These are phyloP conservation scores for Juncus inflexus DNA, from an alignment of 176 grass and related monocot species.

Conservation along the genomic window DNA sequence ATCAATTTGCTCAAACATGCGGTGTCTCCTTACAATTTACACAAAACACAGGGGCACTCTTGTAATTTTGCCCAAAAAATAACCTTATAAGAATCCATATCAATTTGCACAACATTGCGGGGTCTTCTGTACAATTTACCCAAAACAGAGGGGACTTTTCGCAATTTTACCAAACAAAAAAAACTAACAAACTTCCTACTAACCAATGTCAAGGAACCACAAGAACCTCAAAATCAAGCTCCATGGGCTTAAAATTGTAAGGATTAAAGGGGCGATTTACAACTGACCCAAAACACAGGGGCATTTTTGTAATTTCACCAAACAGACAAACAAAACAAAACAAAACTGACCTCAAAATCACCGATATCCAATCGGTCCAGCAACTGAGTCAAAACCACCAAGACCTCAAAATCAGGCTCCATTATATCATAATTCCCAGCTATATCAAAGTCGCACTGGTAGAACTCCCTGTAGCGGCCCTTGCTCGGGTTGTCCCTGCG, in stretches of 20 bases:
- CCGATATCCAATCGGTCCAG: conserved; percentile 88
- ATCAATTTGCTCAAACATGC: too few relatives aligned
- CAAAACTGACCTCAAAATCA: conserved; percentile 45
- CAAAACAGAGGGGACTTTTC: too few relatives aligned
- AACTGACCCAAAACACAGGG: too few relatives aligned
- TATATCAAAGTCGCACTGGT: conserved; percentile 97
- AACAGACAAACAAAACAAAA: neutral
- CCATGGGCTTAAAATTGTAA: conserved; percentile 32
- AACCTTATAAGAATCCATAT: too few relatives aligned
- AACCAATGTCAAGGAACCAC: conserved; percentile 72
- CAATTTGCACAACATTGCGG: too few relatives aligned
- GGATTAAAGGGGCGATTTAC: too few relatives aligned
- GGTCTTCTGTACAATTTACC: too few relatives aligned
- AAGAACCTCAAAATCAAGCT: conserved; percentile 88
- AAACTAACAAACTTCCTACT: conserved; percentile 59
- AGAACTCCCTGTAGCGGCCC: conserved; percentile 92
- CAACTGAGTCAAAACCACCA: conserved; percentile 85
- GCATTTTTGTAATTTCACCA: too few relatives aligned
- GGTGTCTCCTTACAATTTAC: too few relatives aligned
- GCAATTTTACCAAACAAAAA: neutral
- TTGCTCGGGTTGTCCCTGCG: conserved; percentile 98
- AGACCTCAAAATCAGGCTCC: conserved; percentile 91
- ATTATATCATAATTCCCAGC: conserved; percentile 78
- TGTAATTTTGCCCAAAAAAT: too few relatives aligned
- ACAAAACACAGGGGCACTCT: too few relatives aligned